These are phyloP conservation scores for Aspergillus pseudoterreus DNA, from an alignment of 2,329 filamentous ascomycete genomes.

Conservation along the genomic window DNA sequence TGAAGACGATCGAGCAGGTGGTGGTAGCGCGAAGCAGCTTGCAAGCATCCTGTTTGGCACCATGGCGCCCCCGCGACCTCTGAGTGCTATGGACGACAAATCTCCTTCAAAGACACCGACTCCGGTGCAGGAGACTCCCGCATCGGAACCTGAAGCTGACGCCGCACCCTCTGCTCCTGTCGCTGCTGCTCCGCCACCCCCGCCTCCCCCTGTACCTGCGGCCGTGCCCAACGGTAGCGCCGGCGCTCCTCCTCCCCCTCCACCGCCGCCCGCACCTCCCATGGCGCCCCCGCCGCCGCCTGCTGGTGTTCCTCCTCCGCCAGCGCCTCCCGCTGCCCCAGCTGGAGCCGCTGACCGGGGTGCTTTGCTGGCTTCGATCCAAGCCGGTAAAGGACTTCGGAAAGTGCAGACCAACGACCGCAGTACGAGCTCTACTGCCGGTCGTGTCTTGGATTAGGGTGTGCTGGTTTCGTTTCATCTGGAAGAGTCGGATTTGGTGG, in stretches of 20 bases:
- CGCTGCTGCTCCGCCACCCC: slow-evolving; percentile 31
- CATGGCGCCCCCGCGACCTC: slow-evolving; percentile 86
- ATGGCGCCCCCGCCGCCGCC: slow-evolving; percentile 34
- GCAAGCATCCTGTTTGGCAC: slow-evolving; percentile 95
- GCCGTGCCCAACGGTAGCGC: slow-evolving; percentile 7
- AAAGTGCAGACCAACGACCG: slow-evolving; percentile 90
- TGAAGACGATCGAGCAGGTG: slow-evolving; percentile 73
- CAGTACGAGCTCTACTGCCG: slow-evolving; percentile 68
- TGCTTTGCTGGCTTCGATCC: slow-evolving; percentile 76
- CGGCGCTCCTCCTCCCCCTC: slow-evolving; percentile 47
- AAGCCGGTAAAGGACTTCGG: slow-evolving; percentile 71
- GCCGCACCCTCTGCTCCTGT: slow-evolving; percentile 23
- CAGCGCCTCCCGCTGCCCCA: slow-evolving; percentile 36
- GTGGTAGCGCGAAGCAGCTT: slow-evolving; percentile 82
- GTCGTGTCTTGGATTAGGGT: slow-evolving; percentile 58
- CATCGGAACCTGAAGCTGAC: slow-evolving; percentile 25
- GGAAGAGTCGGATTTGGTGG: no score
- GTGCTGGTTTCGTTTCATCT: no score
- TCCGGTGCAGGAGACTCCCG: slow-evolving; percentile 41
- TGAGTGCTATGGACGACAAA: slow-evolving; percentile 77
- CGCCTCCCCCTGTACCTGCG: slow-evolving; percentile 29
- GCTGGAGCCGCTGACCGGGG: slow-evolving; percentile 41
- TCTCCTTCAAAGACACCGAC: slow-evolving; percentile 46
- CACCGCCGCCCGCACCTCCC: slow-evolving; percentile 33
- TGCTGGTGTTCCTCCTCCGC: slow-evolving; percentile 29